Evolutionary conservation across 179 eudicot genomes (phyloP), one percentile per base, ranked within the genome.

Genomic region (Nepenthes alata): DNA sequence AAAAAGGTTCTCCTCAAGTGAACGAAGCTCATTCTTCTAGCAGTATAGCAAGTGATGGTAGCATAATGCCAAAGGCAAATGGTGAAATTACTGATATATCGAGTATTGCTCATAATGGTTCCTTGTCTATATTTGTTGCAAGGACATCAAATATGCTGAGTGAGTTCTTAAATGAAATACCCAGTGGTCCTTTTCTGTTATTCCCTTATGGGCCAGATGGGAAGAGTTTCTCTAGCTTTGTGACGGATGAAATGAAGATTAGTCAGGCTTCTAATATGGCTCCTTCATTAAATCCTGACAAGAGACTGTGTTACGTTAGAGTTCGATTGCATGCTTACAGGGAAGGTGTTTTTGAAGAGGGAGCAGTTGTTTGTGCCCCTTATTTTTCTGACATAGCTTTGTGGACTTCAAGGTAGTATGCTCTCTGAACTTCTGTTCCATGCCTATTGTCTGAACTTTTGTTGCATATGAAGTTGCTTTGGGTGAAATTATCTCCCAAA

Each of bases 301-400:
- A 69, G 60, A 77, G 68, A 61, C 57, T 73, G 49, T 86, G 93
- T 70, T 89, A 66, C 67, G 63, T 91, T 4, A 82, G 95, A 78
- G 85, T 89, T 77, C 66, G 77, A 71, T 68, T 91, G 57, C 88
- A 71, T 74, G 89, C 91, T 38, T 78, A 45, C 60, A 81, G 76
- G 72, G 88, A 81, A 57, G 98, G 95, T 54, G 84, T 78, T 39
- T 81, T 91, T 66, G 95, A 91, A 52, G 95, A 89, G 63, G 91
- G 95, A 62, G 95, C 95, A 13, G 84, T 85, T 60, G 72, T 91
- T 67, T 86, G 87, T 80, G 91, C 96, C 3, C 94, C 97, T 67
- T 72, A 47, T 59, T 58, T 68, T 63, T 66, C 88, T 61, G 97
- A 91, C 70, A 58, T 88, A 49, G 48, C 53, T 16, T 49, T 58